Conservation (phyloP, 2,329 filamentous ascomycete genomes). For the Cadophora sp. region DNA sequence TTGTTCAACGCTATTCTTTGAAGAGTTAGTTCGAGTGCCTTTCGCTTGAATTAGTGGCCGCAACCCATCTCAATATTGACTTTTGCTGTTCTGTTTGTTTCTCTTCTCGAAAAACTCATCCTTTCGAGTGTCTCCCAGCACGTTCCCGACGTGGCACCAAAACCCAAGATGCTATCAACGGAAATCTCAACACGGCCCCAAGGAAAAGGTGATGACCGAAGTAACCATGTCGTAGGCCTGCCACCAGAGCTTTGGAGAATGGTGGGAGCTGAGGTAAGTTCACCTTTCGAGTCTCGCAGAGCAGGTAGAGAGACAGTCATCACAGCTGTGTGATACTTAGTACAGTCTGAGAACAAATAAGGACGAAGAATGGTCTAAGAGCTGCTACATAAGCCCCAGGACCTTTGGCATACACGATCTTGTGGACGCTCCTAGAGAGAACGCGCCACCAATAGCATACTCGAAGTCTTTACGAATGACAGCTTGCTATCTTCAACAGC, state of each 20-base stretch:
- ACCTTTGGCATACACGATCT: too few relatives aligned
- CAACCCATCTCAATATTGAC: background rate
- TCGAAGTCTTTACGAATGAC: background rate
- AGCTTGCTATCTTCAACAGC: background rate
- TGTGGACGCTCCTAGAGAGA: too few relatives aligned
- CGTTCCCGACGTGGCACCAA: background rate
- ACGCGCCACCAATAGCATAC: background rate
- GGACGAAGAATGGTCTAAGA: too few relatives aligned
- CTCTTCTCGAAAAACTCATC: background rate
- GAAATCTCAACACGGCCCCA: background rate
- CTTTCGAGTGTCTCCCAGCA: background rate
- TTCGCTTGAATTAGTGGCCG: background rate
- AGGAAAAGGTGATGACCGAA: background rate
- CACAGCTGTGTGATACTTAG: background rate
- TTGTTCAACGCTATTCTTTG: background rate
- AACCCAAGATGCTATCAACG: background rate
- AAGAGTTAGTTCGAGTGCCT: background rate
- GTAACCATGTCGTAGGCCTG: conserved; percentile 33
- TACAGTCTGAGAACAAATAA: too few relatives aligned
- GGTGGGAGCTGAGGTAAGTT: conserved; percentile 18
- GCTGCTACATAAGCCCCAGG: too few relatives aligned
- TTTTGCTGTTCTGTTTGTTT: background rate
- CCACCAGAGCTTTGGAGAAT: conserved; percentile 34
- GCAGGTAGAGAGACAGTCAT: background rate
- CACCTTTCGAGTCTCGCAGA: background rate